Percentiles rank a stretch among this genome's conserved stretches.
phyloP scores from a whole-genome alignment of 768 basidiomycete species.

The Pulveroboletus frians region DNA sequence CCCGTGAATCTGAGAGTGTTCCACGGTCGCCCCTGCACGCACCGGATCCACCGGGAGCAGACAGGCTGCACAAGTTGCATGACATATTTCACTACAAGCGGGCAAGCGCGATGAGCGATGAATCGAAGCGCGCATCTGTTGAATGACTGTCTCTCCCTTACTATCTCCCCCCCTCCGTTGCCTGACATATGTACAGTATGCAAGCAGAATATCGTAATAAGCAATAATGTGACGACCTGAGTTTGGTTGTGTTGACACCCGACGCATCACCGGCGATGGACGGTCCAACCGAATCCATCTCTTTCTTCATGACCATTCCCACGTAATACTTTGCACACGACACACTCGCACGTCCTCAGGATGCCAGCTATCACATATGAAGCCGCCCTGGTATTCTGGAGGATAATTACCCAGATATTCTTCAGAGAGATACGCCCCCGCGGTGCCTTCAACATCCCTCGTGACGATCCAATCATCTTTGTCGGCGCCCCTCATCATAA shows the following conservation, averaged over 20 bases:
- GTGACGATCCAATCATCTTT: conserved; percentile 86
- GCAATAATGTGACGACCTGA: conserved; percentile 12
- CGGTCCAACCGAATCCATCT: neutral
- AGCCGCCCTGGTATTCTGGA: conserved; percentile 78
- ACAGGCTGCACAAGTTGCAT: conserved; percentile 69
- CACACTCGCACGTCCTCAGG: conserved; percentile 1
- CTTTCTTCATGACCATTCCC: conserved; percentile 9
- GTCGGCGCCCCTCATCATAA: conserved; percentile 92
- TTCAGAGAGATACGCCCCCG: conserved; percentile 93
- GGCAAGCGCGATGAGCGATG: conserved; percentile 53
- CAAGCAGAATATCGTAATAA: conserved; percentile 21
- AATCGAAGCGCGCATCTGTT: conserved; percentile 26
- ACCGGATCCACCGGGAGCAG: conserved; percentile 43
- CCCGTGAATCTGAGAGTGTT: conserved; percentile 24
- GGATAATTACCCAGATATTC: conserved; percentile 84
- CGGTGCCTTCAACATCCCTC: conserved; percentile 92
- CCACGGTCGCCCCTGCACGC: conserved; percentile 34
- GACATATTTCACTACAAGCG: conserved; percentile 77
- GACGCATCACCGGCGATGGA: neutral
- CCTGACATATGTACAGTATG: conserved; percentile 30
- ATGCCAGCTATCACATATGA: conserved; percentile 50
- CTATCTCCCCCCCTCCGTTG: conserved; percentile 9
- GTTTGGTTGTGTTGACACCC: conserved; percentile 28
- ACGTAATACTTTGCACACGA: conserved; percentile 6
- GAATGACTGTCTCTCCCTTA: conserved; percentile 16